Base-by-base conservation (phyloP, 2,329 filamentous ascomycete genomes). In the Penicillium sp. region DNA sequence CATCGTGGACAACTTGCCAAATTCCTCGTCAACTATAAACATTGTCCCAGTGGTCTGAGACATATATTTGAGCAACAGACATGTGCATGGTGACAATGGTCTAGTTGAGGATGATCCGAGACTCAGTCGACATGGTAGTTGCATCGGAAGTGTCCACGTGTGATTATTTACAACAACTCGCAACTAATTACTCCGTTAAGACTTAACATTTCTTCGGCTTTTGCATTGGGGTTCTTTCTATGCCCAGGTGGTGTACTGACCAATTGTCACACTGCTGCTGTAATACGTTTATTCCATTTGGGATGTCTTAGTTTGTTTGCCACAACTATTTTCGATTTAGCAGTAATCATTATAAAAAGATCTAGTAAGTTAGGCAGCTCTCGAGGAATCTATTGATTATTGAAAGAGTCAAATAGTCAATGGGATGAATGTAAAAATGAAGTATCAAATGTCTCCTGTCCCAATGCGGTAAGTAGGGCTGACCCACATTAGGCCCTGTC, bases 391-490 rank as follows among this genome's bases (percentile, higher is more conserved):
- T 22, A 20, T 38, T 16, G n/a, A 24, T 5, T 14, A 18, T 29
- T 29, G 16, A 49, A 40, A 6, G 34, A 8, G 35, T 16, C 35
- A 31, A 22, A 14, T 5, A 18, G 18, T 18, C 16, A 48, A 37
- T 32, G 10, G 24, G 34, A 34, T 50, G 29, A 51, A n/a, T 24
- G 1, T 37, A 10, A 14, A 48, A 10, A 11, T 48, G 47, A 40
- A 43, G 37, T 34, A 24, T 32, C 32, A 29, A 29, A 13, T 9
- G 18, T 13, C 22, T 14, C 8, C 5, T 16, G 11, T 64, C 65
- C 66, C 39, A 59, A 69, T 61, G 32, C 31, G 61, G 64, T 46
- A 64, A 35, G 47, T 44, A 69, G 65, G 68, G 65, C 64, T 65
- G 35, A n/a, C 24, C 53, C 53, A 18, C 47, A 34, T 29, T 50